A percentile compares a stretch with the other conserved stretches of the same genome.
Conservation (phyloP, 1,284 basidiomycete genomes). For the Cutaneotrichosporon arboriforme region DNA sequence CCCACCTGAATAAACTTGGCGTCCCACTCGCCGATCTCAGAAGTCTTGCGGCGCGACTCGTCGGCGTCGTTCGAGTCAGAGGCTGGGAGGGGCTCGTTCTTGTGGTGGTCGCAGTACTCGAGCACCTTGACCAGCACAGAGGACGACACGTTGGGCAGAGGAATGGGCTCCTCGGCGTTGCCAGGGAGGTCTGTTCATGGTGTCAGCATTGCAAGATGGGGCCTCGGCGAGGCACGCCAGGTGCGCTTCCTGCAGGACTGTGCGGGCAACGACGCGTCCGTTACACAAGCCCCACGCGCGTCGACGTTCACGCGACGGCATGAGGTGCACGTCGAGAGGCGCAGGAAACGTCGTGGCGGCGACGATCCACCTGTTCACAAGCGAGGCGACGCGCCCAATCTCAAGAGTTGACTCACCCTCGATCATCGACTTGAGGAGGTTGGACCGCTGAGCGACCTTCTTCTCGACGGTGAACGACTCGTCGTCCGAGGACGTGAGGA, state of each 20-base stretch:
- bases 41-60: constrained; percentile 93
- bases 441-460: constrained; percentile 89
- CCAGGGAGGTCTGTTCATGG: constrained; percentile 73
- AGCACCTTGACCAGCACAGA: constrained; percentile 97
- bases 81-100: constrained; percentile 88
- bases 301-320: no score
- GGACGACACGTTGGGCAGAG: constrained; percentile 93
- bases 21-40: constrained; percentile 99
- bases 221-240: no score
- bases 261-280: no score
- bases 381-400: no score
- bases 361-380: no score
- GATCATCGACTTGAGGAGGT: constrained; percentile 99
- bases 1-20: constrained; percentile 84
- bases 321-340: no score
- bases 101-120: constrained; percentile 99
- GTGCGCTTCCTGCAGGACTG: no score
- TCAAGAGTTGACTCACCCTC: constrained; percentile 68
- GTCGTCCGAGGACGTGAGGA: constrained; percentile 70
- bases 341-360: no score
- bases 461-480: constrained; percentile 91
- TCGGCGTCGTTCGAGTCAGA: constrained; percentile 70
- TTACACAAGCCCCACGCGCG: no score
- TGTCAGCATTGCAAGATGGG: neutral
- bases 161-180: constrained; percentile 80